These are phyloP conservation scores for Capsaspora owczarzaki DNA, from an alignment of 78 protist species.

Conservation along the genomic window DNA sequence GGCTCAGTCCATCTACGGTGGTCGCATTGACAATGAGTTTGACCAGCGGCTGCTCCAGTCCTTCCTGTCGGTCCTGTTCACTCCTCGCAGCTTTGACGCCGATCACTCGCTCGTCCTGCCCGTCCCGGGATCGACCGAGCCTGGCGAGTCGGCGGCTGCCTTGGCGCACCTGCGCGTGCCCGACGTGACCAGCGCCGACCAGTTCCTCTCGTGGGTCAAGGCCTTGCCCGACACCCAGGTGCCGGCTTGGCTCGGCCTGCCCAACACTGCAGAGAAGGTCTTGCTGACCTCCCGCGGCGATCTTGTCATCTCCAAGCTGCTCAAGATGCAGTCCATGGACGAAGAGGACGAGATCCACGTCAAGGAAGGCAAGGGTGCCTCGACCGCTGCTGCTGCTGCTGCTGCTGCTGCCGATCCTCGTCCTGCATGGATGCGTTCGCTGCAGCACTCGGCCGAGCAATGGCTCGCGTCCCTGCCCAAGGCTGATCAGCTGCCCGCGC, in stretches of 20 bases:
- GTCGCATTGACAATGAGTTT: slow-evolving; percentile 87
- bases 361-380: background rate
- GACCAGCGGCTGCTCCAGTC: slow-evolving; percentile 70
- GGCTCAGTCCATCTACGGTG: slow-evolving; percentile 69
- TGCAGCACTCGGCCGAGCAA: background rate
- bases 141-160: background rate
- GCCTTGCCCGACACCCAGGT: slow-evolving; percentile 52
- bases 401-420: background rate
- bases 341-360: background rate
- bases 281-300: slow-evolving; percentile 21
- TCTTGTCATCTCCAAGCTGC: background rate
- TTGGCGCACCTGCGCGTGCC: no score
- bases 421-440: slow-evolving; percentile 10
- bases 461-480: slow-evolving; percentile 1
- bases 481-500: background rate
- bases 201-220: slow-evolving; percentile 53
- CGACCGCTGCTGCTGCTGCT: background rate
- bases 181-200: slow-evolving; percentile 7
- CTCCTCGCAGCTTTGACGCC: slow-evolving; percentile 10
- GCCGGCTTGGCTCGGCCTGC: slow-evolving; percentile 85
- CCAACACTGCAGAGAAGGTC: slow-evolving; percentile 58
- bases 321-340: background rate
- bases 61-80: slow-evolving; percentile 63
- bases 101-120: slow-evolving; percentile 34
- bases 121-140: background rate